Base-by-base conservation (phyloP, 2,329 filamentous ascomycete species). In the Alternaria longipes region DNA sequence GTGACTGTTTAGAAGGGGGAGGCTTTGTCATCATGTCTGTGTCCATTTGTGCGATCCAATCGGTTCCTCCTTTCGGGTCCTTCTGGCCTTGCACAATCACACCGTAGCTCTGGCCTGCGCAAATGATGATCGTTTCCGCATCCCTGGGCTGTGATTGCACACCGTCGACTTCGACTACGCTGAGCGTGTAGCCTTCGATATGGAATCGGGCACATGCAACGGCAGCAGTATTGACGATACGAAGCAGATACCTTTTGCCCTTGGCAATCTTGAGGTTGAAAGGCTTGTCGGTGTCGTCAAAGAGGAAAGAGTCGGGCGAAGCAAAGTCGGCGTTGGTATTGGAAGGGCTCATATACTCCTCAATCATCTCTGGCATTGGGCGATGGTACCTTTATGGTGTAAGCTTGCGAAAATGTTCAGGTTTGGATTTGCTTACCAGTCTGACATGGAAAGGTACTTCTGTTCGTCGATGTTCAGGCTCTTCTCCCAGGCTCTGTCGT, bases 171-270 rank as follows among this genome's bases (percentile, higher is more conserved):
- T 71, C 67, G 2, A 61, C 59, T 12, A 61, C 59, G 20, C 24
- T 54, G 8, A 61, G 42, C 22, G 26, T 49, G 40, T 82, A 80
- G 8, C 73, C 73, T 55, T 82, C 81, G 41, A 82, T 79, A 53
- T 74, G 77, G 67, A 83, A 82, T 58, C 79, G 79, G 66, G 77
- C 81, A 18, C 76, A 79, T 0, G 79, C 78, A 41, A 82, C 72
- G 22, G 81, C 79, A 11, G 77, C 76, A 16, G 69, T 64, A 63
- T 92, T 92, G 66, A 91, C 82, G 58, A 92, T 83, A 11, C 89
- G 86, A 40, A 92, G 77, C 32, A 89, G 84, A 66, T 92, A 90
- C 1, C 81, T 83, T 44, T 84, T 82, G 5, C 84, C 83, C 5
- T 83, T 81, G 12, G 81, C 71, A n/a, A 84, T 74, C 3, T 76